A percentile compares a stretch with the other conserved stretches of the same genome.
These are phyloP conservation scores for Candida ascalaphidarum DNA, from an alignment of 805 yeast genomes.

Conservation along the genomic window DNA sequence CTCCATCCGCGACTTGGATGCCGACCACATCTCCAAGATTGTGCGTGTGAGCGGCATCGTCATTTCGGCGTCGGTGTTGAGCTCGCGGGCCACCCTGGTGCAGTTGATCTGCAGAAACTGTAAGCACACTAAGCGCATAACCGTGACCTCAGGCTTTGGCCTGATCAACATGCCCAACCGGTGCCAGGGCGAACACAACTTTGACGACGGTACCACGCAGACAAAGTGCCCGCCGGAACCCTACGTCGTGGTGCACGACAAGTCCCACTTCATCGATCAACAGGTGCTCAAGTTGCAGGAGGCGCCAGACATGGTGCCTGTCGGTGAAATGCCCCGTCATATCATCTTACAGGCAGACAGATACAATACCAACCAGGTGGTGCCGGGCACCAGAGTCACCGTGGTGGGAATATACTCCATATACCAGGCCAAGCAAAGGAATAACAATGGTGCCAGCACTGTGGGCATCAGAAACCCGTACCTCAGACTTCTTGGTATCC, in stretches of 20 bases:
- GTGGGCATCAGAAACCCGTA: constrained; percentile 94
- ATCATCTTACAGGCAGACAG: constrained; percentile 82
- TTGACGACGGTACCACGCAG: constrained; percentile 39
- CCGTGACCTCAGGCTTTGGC: constrained; percentile 62
- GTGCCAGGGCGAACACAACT: constrained; percentile 45
- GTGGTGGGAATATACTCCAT: constrained; percentile 89
- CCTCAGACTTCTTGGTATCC: constrained; percentile 77
- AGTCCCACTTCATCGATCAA: constrained; percentile 89
- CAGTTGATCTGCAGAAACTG: constrained; percentile 85
- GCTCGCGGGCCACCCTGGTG: constrained; percentile 78
- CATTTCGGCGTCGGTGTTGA: constrained; percentile 81
- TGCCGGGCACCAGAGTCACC: constrained; percentile 93
- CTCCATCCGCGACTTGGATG: constrained; percentile 73
- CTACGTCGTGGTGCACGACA: constrained; percentile 86
- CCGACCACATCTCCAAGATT: constrained; percentile 82
- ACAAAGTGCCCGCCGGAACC: constrained; percentile 85
- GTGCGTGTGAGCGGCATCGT: constrained; percentile 90
- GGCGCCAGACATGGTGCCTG: constrained; percentile 97
- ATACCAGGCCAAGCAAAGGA: constrained; percentile 60
- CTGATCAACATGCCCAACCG: constrained; percentile 56
- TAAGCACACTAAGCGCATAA: constrained; percentile 65
- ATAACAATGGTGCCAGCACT: constrained; percentile 34
- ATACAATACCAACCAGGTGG: constrained; percentile 78
- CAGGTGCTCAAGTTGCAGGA: constrained; percentile 92
- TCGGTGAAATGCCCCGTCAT: constrained; percentile 98